These are phyloP conservation scores for Raphanus hybrid DNA, from an alignment of 441 rosid genomes.

Conservation along the genomic window DNA sequence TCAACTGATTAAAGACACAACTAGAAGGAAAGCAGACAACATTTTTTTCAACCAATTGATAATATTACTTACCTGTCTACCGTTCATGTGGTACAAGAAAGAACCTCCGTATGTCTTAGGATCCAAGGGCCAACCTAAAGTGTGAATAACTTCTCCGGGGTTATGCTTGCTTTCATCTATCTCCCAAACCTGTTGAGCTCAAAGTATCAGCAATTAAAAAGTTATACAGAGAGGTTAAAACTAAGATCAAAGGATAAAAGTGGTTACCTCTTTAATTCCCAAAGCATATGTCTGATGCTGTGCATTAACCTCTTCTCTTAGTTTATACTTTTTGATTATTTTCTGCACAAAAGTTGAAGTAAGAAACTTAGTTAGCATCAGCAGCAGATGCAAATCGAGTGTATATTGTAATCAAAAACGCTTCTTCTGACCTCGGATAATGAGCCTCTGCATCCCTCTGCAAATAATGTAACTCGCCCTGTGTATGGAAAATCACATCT, in stretches of 20 bases:
- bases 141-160: conserved; percentile 87
- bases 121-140: conserved; percentile 96
- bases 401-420: conserved; percentile 18
- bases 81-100: conserved; percentile 94
- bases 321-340: conserved; percentile 65
- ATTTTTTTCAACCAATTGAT: background rate
- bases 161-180: conserved; percentile 82
- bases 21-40: background rate
- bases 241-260: background rate
- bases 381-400: background rate
- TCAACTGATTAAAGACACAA: conserved; percentile 28
- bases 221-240: background rate
- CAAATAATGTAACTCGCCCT: conserved; percentile 81
- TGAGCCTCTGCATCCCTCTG: conserved; percentile 99
- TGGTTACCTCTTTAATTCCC: conserved; percentile 90
- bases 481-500: conserved; percentile 39
- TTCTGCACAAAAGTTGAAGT: conserved; percentile 50
- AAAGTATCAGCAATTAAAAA: conserved; percentile 10
- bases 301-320: conserved; percentile 82
- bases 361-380: conserved; percentile 27
- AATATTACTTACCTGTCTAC: conserved; percentile 73
- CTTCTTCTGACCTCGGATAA: conserved; percentile 77
- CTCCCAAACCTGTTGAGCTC: conserved; percentile 86
- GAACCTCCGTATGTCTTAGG: conserved; percentile 93
- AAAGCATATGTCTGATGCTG: conserved; percentile 98